These are phyloP conservation scores for Aspergillus japonicus DNA, from an alignment of 2,329 filamentous ascomycete species.

Conservation along the genomic window DNA sequence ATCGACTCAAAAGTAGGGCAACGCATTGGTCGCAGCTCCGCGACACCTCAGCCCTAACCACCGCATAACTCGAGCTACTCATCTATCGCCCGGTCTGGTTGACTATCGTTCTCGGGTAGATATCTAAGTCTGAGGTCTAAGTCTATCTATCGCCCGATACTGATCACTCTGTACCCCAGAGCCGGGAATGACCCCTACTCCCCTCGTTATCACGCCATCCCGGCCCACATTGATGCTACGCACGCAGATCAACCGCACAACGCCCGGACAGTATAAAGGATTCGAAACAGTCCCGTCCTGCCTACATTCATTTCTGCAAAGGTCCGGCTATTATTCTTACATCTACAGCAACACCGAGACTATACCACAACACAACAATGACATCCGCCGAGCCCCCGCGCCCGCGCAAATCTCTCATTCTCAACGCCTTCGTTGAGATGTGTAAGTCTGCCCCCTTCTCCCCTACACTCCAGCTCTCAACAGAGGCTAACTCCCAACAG, in stretches of 20 bases:
- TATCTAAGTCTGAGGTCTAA: too few species aligned
- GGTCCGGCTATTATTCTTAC: too few species aligned
- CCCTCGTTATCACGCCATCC: slow-evolving; percentile 32
- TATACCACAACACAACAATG: neutral
- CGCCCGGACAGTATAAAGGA: neutral
- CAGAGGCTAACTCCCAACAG: slow-evolving; percentile 21
- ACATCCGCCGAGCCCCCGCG: slow-evolving; percentile 4
- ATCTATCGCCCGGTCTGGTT: too few species aligned
- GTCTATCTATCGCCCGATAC: too few species aligned
- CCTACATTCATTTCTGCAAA: too few species aligned
- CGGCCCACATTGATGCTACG: slow-evolving; percentile 37
- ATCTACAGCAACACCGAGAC: too few species aligned
- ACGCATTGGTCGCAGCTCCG: neutral
- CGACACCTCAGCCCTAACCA: neutral
- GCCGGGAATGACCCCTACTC: neutral
- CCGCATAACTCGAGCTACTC: neutral
- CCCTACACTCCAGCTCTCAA: neutral
- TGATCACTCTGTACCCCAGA: neutral
- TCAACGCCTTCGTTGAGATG: too few species aligned
- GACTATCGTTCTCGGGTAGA: too few species aligned
- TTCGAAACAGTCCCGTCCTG: too few species aligned
- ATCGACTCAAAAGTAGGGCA: slow-evolving; percentile 3
- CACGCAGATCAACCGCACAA: neutral
- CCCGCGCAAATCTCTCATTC: slow-evolving; percentile 17
- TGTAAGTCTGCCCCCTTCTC: slow-evolving; percentile 47